Conservation (phyloP, 1,139 yeast species). For the Kodamaea ohmeri region DNA sequence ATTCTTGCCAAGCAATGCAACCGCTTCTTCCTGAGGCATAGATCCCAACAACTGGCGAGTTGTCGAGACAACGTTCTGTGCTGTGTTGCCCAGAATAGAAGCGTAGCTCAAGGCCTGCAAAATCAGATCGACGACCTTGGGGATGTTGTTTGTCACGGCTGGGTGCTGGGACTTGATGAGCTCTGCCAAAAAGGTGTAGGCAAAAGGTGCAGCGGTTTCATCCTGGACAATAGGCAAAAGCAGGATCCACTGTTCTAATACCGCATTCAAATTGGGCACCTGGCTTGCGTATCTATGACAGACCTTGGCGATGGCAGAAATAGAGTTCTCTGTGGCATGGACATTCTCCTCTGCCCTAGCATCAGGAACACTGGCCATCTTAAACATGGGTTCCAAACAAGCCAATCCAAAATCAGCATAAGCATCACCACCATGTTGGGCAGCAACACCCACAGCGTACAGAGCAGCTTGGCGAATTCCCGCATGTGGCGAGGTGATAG, state of each 20-base stretch:
- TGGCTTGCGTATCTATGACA: conserved; percentile 54
- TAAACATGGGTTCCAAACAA: conserved; percentile 70
- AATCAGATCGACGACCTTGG: conserved; percentile 69
- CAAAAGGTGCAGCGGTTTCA: conserved; percentile 86
- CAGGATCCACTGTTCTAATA: conserved; percentile 74
- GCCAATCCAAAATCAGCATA: conserved; percentile 65
- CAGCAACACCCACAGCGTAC: conserved; percentile 81
- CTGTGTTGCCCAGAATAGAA: conserved; percentile 67
- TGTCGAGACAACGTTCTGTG: conserved; percentile 60
- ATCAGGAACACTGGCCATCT: conserved; percentile 77
- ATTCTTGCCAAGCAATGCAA: conserved; percentile 60
- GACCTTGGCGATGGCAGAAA: conserved; percentile 81
- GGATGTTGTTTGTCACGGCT: conserved; percentile 53
- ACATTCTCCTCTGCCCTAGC: conserved; percentile 82
- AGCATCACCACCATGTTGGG: conserved; percentile 68
- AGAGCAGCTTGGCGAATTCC: conserved; percentile 86
- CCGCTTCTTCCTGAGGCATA: conserved; percentile 61
- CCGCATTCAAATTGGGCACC: conserved; percentile 60
- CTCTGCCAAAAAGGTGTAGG: conserved; percentile 73
- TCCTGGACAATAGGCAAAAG: conserved; percentile 82
- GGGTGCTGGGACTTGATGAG: conserved; percentile 71
- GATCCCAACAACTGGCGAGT: conserved; percentile 50
- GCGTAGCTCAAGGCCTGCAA: conserved; percentile 73
- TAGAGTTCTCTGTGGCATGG: conserved; percentile 83
- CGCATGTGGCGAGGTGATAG: conserved; percentile 66